phyloP scores from a whole-genome alignment of 768 basidiomycete species.

The Lactifluus pinguis region DNA sequence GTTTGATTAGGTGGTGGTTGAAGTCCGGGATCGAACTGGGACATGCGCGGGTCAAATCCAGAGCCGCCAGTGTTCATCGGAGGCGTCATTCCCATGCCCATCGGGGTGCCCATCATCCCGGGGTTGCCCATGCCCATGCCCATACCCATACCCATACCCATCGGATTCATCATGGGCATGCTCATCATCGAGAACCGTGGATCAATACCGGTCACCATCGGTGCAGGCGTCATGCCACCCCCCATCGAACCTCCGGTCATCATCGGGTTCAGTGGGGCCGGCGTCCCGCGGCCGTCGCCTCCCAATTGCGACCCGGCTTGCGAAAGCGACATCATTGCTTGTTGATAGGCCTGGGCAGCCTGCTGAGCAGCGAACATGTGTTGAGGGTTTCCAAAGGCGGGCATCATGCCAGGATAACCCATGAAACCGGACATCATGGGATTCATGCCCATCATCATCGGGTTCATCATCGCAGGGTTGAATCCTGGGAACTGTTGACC shows the following conservation, averaged over 20 bases:
- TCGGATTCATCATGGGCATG: slow-evolving; percentile 23
- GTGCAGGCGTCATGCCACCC: slow-evolving; percentile 13
- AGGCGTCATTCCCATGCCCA: slow-evolving; percentile 12
- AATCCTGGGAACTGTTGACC: slow-evolving; percentile 39
- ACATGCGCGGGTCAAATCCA: slow-evolving; percentile 15
- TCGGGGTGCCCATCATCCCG: slow-evolving; percentile 9
- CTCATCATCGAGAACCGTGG: slow-evolving; percentile 21
- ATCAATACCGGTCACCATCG: slow-evolving; percentile 19
- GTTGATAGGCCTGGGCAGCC: slow-evolving; percentile 79
- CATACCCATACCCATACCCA: slow-evolving; percentile 14
- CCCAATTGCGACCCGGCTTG: slow-evolving; percentile 63
- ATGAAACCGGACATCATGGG: slow-evolving; percentile 51
- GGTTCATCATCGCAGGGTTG: slow-evolving; percentile 68
- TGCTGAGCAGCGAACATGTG: slow-evolving; percentile 84
- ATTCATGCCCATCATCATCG: slow-evolving; percentile 53
- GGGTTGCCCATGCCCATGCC: slow-evolving; percentile 9
- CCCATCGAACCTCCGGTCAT: slow-evolving; percentile 18
- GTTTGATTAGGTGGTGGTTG: slow-evolving; percentile 3
- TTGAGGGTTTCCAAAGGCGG: slow-evolving; percentile 48
- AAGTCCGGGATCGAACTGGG: slow-evolving; percentile 15
- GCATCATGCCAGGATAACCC: slow-evolving; percentile 47
- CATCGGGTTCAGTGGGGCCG: slow-evolving; percentile 41
- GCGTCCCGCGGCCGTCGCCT: slow-evolving; percentile 35
- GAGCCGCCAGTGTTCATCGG: slow-evolving; percentile 11
- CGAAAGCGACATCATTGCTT: slow-evolving; percentile 80